Percentiles rank a stretch among this genome's conserved stretches.
Evolutionary conservation across 1,139 yeast species (phyloP).

Genomic region (Pichia sp.): DNA sequence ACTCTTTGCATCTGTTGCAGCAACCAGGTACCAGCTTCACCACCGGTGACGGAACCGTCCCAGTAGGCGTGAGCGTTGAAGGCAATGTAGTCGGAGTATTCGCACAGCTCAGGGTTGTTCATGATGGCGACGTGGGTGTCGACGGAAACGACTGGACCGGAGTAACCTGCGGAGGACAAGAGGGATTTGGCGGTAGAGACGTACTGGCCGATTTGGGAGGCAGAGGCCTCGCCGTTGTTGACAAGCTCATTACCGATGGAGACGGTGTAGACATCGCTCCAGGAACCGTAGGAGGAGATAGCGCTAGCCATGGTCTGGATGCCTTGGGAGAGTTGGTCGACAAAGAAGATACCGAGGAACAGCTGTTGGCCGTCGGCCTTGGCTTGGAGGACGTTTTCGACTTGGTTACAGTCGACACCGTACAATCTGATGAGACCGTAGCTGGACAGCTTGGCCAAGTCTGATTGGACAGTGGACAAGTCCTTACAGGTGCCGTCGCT

Average conservation of each 20-base stretch:
- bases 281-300: conserved; percentile 53
- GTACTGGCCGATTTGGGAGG: conserved; percentile 51
- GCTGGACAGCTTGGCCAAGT: conserved; percentile 49
- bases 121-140: conserved; percentile 76
- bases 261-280: conserved; percentile 71
- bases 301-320: conserved; percentile 52
- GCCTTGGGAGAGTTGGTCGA: conserved; percentile 49
- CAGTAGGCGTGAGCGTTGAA: conserved; percentile 80
- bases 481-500: conserved; percentile 71
- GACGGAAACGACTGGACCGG: conserved; percentile 70
- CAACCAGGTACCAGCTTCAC: conserved; percentile 68
- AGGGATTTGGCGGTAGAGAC: conserved; percentile 55
- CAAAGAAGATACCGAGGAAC: conserved; percentile 66
- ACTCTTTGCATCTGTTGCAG: conserved; percentile 62
- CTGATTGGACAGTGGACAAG: conserved; percentile 52
- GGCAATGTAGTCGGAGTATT: conserved; percentile 70
- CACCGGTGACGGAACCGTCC: conserved; percentile 64
- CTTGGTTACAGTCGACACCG: conserved; percentile 82
- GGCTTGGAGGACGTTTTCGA: conserved; percentile 60
- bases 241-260: conserved; percentile 81
- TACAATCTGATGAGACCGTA: conserved; percentile 68
- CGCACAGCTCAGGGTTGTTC: conserved; percentile 68
- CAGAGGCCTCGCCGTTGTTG: conserved; percentile 60
- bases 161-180: conserved; percentile 58
- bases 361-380: conserved; percentile 58